Evolutionary conservation across 1,139 yeast genomes (phyloP).

Genomic region (Pichiaceae sp.): DNA sequence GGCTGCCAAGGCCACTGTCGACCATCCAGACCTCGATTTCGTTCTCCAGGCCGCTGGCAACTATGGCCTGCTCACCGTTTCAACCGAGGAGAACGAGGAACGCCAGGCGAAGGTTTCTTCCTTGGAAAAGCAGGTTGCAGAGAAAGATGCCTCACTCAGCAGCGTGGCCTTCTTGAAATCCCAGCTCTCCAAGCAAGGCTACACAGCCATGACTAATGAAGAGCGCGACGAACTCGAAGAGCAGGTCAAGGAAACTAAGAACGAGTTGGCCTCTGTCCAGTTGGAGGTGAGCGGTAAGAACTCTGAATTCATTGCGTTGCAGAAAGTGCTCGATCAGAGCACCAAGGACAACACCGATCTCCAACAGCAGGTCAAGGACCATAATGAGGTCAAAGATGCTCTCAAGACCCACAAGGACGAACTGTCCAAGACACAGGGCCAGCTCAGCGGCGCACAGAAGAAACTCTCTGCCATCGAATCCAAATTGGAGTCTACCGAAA

Average conservation of each 20-base stretch:
- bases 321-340: neutral
- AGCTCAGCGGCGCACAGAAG: neutral
- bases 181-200: constrained; percentile 25
- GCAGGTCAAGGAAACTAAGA: neutral
- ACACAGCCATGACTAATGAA: constrained; percentile 15
- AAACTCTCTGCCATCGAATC: neutral
- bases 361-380: neutral
- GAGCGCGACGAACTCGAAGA: constrained; percentile 9
- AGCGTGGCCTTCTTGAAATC: neutral
- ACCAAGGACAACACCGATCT: neutral
- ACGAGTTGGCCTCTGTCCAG: constrained; percentile 1
- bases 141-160: neutral
- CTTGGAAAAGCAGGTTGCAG: neutral
- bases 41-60: neutral
- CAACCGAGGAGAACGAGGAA: constrained; percentile 1
- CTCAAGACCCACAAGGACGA: neutral
- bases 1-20: neutral
- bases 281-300: constrained; percentile 1
- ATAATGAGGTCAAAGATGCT: neutral
- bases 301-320: neutral
- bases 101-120: neutral
- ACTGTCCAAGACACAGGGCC: neutral
- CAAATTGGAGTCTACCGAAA: neutral
- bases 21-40: constrained; percentile 1
- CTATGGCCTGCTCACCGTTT: constrained; percentile 3